phyloP scores from a whole-genome alignment of 2,329 filamentous ascomycete species.

The Dactylellina cionopaga region DNA sequence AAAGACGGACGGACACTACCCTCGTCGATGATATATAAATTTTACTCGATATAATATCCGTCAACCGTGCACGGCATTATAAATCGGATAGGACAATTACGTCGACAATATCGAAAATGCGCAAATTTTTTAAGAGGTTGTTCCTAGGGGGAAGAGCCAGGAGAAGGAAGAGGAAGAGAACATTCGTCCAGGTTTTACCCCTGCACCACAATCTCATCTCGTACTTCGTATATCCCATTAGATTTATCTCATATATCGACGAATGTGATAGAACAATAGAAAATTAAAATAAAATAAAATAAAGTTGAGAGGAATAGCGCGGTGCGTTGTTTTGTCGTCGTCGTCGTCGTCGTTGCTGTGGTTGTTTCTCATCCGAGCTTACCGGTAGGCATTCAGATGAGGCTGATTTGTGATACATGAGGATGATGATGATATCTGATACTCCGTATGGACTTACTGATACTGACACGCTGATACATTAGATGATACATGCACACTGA shows the following conservation, averaged over 20 bases:
- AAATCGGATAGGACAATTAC: no score
- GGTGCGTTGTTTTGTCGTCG: constrained; percentile 19
- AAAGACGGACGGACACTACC: no score
- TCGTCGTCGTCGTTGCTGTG: no score
- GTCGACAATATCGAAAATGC: constrained; percentile 1
- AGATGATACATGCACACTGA: background rate
- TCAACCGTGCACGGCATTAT: background rate
- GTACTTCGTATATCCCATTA: background rate
- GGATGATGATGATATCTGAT: no score
- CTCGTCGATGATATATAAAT: no score
- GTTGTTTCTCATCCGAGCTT: constrained; percentile 22
- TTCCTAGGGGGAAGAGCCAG: background rate
- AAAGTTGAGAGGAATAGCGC: constrained; percentile 1
- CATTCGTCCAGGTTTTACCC: no score
- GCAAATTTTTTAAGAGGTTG: constrained; percentile 1
- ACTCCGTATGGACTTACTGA: no score
- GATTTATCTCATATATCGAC: background rate
- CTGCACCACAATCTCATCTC: background rate
- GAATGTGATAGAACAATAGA: background rate
- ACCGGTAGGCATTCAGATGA: no score
- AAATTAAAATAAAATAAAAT: background rate
- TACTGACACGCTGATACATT: no score
- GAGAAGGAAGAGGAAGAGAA: background rate
- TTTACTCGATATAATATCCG: no score
- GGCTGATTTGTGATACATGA: no score